Base-by-base conservation (phyloP, 257 asterid genomes). In the Scutellaria minor region DNA sequence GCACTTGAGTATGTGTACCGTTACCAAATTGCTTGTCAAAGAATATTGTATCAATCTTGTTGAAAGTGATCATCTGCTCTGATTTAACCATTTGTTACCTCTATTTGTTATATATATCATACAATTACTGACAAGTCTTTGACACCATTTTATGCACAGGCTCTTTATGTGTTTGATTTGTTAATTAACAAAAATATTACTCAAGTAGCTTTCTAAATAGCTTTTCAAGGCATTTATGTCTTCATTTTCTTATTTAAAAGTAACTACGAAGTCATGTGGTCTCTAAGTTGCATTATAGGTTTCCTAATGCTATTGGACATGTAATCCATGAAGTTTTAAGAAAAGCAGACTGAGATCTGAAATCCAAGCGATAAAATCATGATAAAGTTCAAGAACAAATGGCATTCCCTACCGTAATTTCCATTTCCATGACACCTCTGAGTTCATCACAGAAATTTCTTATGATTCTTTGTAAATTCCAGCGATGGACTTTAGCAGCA, bases 1-100 rank as follows among this genome's bases (percentile, higher is more conserved):
- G 73, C 94, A 53, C 98, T 95, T n/a, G 99, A 95, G 99, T 95
- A 95, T 77, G 97, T 68, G 83, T 71, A 20, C 61, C 41, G 50
- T 76, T 54, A 11, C 50, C 63, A 71, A 73, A 37, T 44, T 77
- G 31, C 77, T 60, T 68, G 3, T 53, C 37, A 42, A 52, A 41
- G 53, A 53, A 58, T 60, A 45, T 18, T 37, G 5, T 59, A 37
- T 53, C 37, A 52, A 15, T 47, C 39, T 77, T 68, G 52, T 56
- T 69, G 61, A 46, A 55, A 44, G 64, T 62, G 68, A 44, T 53
- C 35, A 55, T 37, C 66, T 72, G 66, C 68, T 20, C 35, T 55
- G 14, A 44, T 15, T 67, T 11, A 5, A 18, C 51, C 54, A 39
- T 59, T 66, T 75, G 18, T 56, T 13, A 68, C 15, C 35, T 75